Conservation (phyloP, 306 rosid species). For the Quercus parvula region DNA sequence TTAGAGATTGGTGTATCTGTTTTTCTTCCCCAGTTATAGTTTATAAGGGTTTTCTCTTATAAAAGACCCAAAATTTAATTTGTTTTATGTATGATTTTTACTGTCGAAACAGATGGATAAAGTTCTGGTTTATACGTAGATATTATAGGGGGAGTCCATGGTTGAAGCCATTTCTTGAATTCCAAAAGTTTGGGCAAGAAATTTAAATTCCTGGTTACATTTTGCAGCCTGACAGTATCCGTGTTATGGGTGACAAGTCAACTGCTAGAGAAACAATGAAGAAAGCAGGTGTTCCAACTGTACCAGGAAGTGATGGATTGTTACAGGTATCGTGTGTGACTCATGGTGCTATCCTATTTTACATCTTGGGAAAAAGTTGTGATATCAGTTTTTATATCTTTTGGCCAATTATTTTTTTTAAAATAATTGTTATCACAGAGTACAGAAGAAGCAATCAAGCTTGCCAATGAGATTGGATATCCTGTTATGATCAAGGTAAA, state of each 20-base stretch:
- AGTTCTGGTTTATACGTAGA: background rate
- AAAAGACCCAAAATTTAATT: background rate
- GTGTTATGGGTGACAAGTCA: conserved; percentile 97
- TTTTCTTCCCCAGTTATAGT: no score
- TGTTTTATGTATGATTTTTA: background rate
- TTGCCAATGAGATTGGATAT: conserved; percentile 88
- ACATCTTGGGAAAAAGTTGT: background rate
- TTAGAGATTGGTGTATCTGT: no score
- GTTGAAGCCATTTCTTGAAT: conserved; percentile 9
- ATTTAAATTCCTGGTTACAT: conserved; percentile 25
- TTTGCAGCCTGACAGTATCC: conserved; percentile 89
- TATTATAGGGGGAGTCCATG: background rate
- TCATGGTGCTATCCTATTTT: conserved; percentile 19
- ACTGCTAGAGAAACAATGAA: conserved; percentile 94
- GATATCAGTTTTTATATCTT: conserved; percentile 14
- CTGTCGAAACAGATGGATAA: background rate
- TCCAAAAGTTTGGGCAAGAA: conserved; percentile 7
- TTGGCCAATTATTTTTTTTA: background rate
- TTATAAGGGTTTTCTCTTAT: no score
- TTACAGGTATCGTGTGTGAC: conserved; percentile 60
- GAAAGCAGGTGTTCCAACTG: conserved; percentile 81
- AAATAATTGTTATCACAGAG: conserved; percentile 47
- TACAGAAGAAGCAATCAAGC: conserved; percentile 84
- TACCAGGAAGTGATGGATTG: conserved; percentile 79
- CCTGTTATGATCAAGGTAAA: conserved; percentile 98